A percentile compares a stretch with the other conserved stretches of the same genome.
These are phyloP conservation scores for Irpex rosettiformis DNA, from an alignment of 1,284 basidiomycete species.

Conservation along the genomic window DNA sequence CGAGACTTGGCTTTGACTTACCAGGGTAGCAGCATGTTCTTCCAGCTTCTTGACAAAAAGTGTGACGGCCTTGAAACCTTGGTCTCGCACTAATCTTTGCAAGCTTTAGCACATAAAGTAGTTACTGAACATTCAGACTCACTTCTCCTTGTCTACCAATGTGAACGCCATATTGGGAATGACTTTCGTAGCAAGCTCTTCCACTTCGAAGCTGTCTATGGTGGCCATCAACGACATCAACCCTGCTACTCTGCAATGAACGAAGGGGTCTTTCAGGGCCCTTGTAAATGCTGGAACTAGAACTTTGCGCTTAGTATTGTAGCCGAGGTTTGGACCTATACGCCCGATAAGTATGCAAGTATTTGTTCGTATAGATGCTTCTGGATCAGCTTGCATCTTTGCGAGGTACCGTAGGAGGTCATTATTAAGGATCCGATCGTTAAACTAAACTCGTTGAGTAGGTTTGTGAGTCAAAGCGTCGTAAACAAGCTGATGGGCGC, in stretches of 20 bases:
- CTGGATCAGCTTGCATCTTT: constrained; percentile 88
- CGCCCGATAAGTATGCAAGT: constrained; percentile 96
- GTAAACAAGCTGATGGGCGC: neutral
- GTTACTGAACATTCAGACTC: constrained; percentile 18
- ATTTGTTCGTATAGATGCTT: constrained; percentile 95
- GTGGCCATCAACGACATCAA: constrained; percentile 97
- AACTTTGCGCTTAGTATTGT: constrained; percentile 92
- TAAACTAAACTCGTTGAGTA: constrained; percentile 49
- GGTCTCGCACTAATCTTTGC: constrained; percentile 81
- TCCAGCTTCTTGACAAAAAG: constrained; percentile 86
- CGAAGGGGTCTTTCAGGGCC: constrained; percentile 88
- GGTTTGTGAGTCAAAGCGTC: neutral
- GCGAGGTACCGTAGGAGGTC: constrained; percentile 92
- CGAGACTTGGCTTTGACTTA: constrained; percentile 29
- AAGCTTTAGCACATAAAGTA: neutral
- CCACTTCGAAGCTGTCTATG: constrained; percentile 83
- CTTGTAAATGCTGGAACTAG: constrained; percentile 93
- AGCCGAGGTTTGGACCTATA: constrained; percentile 80
- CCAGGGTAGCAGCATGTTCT: constrained; percentile 76
- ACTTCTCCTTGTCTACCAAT: constrained; percentile 91
- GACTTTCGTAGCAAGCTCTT: constrained; percentile 88
- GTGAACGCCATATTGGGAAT: constrained; percentile 81
- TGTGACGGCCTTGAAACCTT: constrained; percentile 89
- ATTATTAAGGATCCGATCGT: constrained; percentile 93
- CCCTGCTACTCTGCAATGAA: constrained; percentile 92